Base-by-base conservation (phyloP, 495 filamentous ascomycete genomes). In the Parathielavia appendiculata region DNA sequence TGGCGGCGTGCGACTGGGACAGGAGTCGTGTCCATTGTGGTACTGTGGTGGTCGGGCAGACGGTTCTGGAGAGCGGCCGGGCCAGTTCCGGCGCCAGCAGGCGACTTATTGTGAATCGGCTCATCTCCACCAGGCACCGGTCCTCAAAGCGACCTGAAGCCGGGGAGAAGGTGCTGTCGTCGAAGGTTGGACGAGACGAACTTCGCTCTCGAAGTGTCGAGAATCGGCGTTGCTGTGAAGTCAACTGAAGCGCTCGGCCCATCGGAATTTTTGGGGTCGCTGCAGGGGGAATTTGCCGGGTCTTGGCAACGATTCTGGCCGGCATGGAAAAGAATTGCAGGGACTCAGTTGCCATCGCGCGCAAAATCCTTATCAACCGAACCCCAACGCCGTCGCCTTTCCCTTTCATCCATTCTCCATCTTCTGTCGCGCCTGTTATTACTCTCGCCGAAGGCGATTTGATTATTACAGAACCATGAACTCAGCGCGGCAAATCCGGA, bases 61-160 rank as follows among this genome's bases (percentile, higher is more conserved):
- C 59, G 1, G 72, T 49, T 40, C 63, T 69, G 17, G 65, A 63
- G 59, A 67, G 26, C 46, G 64, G 44, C 19, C 67, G 65, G 50
- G 65, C 56, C 49, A 75, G 67, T 57, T 64, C 68, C 53, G 69
- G 72, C 69, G 71, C 76, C 71, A 79, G 47, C 19, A 79, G 71
- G 65, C 78, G 77, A 65, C 69, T 66, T 56, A 73, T 65, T 44
- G 63, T 61, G 52, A 72, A 67, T 54, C 68, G 69, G 58, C 69
- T 77, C 79, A 81, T 81, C 41, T 60, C 60, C 38, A 32, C 39
- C 17, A 23, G 44, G 40, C 56, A 61, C 57, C 57, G 41, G 51
- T 40, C 54, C 39, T 57, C 30, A 41, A 47, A 22, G 26, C 36
- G 22, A 51, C 41, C 45, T 51, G 36, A 35, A 46, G 47, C 6